A percentile compares a stretch with the other conserved stretches of the same genome.
phyloP scores from a whole-genome alignment of 495 filamentous ascomycete genomes.

The Penicillium roqueforti region DNA sequence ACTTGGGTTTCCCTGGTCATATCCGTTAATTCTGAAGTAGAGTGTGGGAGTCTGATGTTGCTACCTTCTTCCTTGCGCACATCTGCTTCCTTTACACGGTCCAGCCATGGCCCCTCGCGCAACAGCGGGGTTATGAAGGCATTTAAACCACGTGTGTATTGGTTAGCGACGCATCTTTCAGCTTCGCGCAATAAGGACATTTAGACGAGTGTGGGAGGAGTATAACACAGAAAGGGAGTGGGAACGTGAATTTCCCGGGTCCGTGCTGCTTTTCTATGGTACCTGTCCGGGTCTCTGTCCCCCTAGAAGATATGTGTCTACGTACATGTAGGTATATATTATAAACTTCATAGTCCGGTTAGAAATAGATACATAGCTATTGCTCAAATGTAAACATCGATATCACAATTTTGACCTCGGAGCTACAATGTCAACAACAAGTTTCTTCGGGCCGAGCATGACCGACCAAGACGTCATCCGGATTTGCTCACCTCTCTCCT shows the following conservation, averaged over 20 bases:
- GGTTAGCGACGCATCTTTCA: conserved; percentile 47
- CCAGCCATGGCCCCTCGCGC: conserved; percentile 31
- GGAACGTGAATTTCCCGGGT: conserved; percentile 12
- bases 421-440: not conserved
- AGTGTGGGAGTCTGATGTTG: not conserved
- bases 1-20: conserved; percentile 29
- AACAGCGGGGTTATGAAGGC: conserved; percentile 42
- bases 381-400: not conserved
- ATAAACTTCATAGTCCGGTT: not conserved
- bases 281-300: not conserved
- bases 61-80: conserved; percentile 36
- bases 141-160: conserved; percentile 40
- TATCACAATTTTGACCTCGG: not conserved
- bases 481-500: conserved; percentile 1
- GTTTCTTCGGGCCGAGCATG: conserved; percentile 24
- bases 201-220: conserved; percentile 9
- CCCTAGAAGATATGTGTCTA: not conserved
- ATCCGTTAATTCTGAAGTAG: conserved; percentile 2
- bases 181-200: conserved; percentile 50
- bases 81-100: conserved; percentile 39
- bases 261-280: conserved; percentile 10
- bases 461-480: conserved; percentile 27
- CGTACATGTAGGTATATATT: not conserved
- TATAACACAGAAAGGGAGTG: not conserved
- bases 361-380: not conserved